Evolutionary conservation across 768 basidiomycete genomes (phyloP).

Genomic region (Pisolithus tinctorius): DNA sequence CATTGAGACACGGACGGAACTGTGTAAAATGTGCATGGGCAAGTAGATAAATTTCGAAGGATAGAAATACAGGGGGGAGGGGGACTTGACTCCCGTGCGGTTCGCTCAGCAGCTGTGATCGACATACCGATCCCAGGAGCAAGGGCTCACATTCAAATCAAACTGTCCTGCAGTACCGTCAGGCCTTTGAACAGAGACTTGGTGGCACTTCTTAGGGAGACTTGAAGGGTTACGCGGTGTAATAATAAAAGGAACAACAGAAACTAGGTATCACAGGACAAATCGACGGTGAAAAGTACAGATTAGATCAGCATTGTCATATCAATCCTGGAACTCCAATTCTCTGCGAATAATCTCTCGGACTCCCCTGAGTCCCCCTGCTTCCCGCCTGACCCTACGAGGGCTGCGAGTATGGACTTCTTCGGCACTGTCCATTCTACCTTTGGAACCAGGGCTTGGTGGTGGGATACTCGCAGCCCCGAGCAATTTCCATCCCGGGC

Average conservation of each 20-base stretch:
- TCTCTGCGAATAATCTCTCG: conserved; percentile 77
- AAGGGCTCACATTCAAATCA: conserved; percentile 34
- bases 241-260: conserved; percentile 1
- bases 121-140: neutral
- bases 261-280: conserved; percentile 14
- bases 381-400: conserved; percentile 60
- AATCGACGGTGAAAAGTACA: conserved; percentile 11
- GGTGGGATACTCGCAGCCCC: conserved; percentile 23
- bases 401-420: conserved; percentile 67
- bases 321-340: conserved; percentile 59
- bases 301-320: conserved; percentile 16
- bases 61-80: too few relatives aligned
- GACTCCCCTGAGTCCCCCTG: conserved; percentile 70
- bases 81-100: neutral
- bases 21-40: too few relatives aligned
- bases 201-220: neutral
- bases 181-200: too few relatives aligned
- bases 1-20: too few relatives aligned
- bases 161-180: conserved; percentile 61
- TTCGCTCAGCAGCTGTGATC: neutral
- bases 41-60: too few relatives aligned
- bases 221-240: neutral
- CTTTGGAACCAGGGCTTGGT: conserved; percentile 43
- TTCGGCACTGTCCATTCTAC: conserved; percentile 52
- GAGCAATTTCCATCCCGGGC: conserved; percentile 33